Conservation (phyloP, 2,329 filamentous ascomycete genomes). For the Bertia moriformis region DNA sequence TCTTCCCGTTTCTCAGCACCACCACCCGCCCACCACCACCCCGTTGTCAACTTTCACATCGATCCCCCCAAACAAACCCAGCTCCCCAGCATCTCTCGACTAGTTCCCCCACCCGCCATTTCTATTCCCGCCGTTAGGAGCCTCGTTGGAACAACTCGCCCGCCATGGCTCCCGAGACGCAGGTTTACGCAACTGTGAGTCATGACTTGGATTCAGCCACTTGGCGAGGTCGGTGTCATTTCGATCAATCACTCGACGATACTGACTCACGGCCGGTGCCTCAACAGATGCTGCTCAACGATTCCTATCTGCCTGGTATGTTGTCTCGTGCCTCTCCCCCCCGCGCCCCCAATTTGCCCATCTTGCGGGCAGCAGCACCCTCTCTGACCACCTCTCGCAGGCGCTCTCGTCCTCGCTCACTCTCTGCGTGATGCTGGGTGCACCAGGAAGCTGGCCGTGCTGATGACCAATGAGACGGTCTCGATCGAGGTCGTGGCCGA, state of each 20-base stretch:
- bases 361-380: slow-evolving; percentile 6
- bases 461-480: slow-evolving; percentile 70
- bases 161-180: slow-evolving; percentile 27
- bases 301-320: slow-evolving; percentile 81
- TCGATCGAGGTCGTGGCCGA: slow-evolving; percentile 62
- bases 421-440: slow-evolving; percentile 84
- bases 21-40: neutral
- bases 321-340: no score
- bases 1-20: slow-evolving; percentile 9
- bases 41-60: neutral
- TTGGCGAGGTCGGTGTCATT: neutral
- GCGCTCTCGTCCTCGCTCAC: slow-evolving; percentile 84
- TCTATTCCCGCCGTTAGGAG: neutral
- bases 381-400: slow-evolving; percentile 25
- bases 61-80: neutral
- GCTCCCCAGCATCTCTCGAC: neutral
- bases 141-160: slow-evolving; percentile 15
- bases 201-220: neutral
- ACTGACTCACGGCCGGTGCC: slow-evolving; percentile 4
- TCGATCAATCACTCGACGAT: neutral
- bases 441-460: slow-evolving; percentile 67
- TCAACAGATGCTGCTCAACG: slow-evolving; percentile 71
- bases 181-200: slow-evolving; percentile 52
- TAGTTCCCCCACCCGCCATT: neutral
- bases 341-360: slow-evolving; percentile 5